Evolutionary conservation across 495 filamentous ascomycete genomes (phyloP), one percentile per base, ranked within the genome.

Genomic region (Aspergillus avenaceus): DNA sequence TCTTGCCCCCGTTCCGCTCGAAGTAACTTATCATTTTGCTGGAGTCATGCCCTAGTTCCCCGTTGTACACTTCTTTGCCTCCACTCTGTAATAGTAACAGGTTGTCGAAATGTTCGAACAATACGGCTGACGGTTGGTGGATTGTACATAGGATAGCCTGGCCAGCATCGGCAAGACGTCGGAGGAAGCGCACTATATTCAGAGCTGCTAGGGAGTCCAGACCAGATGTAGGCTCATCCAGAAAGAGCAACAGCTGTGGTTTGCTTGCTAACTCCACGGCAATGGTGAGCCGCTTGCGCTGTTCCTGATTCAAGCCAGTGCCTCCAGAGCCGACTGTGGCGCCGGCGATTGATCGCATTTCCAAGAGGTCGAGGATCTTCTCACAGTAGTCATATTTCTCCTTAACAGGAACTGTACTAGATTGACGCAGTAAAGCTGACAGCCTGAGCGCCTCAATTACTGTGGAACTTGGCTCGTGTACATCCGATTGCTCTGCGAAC

Each of bases 171-270:
- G 84, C 82, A 5, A 88, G 72, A 52, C 84, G 84, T 4, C 81
- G 71, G 37, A 88, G 69, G 41, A 88, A 84, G 1, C 80, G 70
- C 19, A 84, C 71, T 38, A 87, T 85, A 52, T 83, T 82, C 59
- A 79, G 87, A 21, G 85, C 83, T 4, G 83, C 78, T 13, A 78
- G 67, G 0, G 74, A 78, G 56, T 88, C 85, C 14, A 88, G 76
- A n/a, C 84, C 85, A 12, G 81, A 86, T 1, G 88, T 91, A 2
- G 88, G 88, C 52, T 91, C 86, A 56, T 91, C 87, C 13, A 91
- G 64, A 56, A 91, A 91, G 26, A 91, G 74, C 4, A 90, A 60
- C 9, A 87, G 58, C 44, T 80, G 81, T 13, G 78, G 85, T 52
- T 85, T 88, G 13, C 76, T 79, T 8, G 80, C 85, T 4, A 90